Base-by-base conservation (phyloP, 306 rosid genomes). In the Quercus rubra region DNA sequence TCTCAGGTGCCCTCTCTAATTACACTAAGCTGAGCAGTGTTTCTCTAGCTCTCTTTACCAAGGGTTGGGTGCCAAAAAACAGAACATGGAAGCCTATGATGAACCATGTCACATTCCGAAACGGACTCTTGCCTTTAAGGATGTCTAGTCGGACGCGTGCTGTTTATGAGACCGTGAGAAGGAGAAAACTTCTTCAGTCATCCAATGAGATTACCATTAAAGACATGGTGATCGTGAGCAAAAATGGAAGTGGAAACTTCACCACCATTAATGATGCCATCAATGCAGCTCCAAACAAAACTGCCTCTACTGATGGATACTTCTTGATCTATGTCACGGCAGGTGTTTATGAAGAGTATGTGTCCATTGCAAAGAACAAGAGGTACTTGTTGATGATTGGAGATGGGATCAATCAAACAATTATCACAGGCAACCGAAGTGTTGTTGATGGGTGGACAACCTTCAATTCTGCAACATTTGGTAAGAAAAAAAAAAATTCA, bases 321-420 rank as follows among this genome's bases (percentile, higher is more conserved):
- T 68, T 68, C 72, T 68, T 68, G 72, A 68, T 68, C 52, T 68
- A 68, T 4, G 72, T 68, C 72, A 68, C 4, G 28, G 52, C 28
- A 12, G 72, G 72, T 68, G 54, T 68, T 35, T 68, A 68, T 21
- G 72, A 68, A 10, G 72, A 68, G 72, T 19, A 68, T 68, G 72
- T 35, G 49, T 33, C 52, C 52, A 68, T 68, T n/a, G 52, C 51
- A 17, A 68, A 68, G 72, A 33, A 11, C 46, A 35, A 68, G 72
- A 68, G 7, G 14, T 68, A 68, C 4, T 68, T 68, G 72, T 38
- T 68, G 14, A 68, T 68, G 52, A 8, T 35, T 35, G 72, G 72
- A 15, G 72, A 68, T 68, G 72, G 72, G 19, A 68, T 68, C 72
- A 35, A 68, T 35, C 72, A 68, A 46, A 68, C 72, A 13, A 28